phyloP scores from a whole-genome alignment of 169 alveolate genomes.

The Amoebophrya sp. region DNA sequence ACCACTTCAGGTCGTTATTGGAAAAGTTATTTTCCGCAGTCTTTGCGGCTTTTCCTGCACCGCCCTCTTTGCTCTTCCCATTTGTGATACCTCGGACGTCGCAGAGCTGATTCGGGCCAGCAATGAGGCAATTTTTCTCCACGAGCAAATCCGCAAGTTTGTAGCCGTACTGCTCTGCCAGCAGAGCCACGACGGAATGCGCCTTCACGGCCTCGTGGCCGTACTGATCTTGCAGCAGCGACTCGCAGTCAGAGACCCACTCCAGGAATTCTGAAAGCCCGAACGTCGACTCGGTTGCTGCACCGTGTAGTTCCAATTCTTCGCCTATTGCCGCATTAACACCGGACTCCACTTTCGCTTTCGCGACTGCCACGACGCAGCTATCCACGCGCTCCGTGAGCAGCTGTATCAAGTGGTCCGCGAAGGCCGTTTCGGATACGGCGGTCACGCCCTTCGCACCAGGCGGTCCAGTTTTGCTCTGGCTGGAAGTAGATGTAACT shows the following conservation, averaged over 20 bases:
- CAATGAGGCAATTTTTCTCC: not conserved
- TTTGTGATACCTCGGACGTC: too few species aligned
- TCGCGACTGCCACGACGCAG: not conserved
- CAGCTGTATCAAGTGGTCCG: not conserved
- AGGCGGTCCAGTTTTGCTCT: not conserved
- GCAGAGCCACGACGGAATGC: not conserved
- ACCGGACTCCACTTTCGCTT: too few species aligned
- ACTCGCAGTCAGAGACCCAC: not conserved
- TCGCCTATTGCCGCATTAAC: too few species aligned
- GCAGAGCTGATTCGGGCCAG: too few species aligned
- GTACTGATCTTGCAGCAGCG: not conserved
- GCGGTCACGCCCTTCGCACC: not conserved
- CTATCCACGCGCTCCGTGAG: not conserved
- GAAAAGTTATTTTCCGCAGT: too few species aligned
- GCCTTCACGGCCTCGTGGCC: not conserved
- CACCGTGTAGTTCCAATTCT: not conserved
- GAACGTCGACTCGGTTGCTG: not conserved
- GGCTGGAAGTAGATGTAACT: too few species aligned
- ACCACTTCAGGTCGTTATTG: too few species aligned
- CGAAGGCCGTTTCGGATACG: not conserved
- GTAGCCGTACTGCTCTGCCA: not conserved
- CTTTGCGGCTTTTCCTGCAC: too few species aligned
- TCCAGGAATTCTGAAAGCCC: not conserved
- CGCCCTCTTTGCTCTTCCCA: too few species aligned
- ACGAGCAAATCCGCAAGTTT: not conserved